phyloP scores from a whole-genome alignment of 1,284 basidiomycete species.

The Omphalotus olearius region DNA sequence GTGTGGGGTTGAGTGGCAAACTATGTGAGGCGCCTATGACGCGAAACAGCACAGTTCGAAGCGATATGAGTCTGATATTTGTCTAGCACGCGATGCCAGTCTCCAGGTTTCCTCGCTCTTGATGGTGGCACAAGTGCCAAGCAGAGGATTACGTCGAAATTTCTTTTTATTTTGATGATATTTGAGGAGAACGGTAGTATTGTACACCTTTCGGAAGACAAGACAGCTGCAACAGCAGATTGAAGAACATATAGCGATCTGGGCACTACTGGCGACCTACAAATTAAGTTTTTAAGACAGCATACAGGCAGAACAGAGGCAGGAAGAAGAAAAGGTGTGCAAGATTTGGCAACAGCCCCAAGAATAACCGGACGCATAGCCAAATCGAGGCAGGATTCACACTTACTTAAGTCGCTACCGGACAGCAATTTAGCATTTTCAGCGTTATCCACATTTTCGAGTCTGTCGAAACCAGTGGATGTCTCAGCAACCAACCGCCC shows the following conservation, averaged over 20 bases:
- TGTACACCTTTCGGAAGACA: neutral
- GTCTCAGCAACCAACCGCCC: constrained; percentile 78
- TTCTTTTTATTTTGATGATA: neutral
- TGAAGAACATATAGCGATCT: neutral
- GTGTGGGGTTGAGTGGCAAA: no score
- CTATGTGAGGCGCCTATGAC: no score
- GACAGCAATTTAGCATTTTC: no score
- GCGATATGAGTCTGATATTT: no score
- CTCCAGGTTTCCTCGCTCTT: no score
- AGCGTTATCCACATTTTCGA: constrained; percentile 5
- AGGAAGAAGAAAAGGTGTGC: no score
- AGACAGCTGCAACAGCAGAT: neutral
- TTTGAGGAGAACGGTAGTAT: neutral
- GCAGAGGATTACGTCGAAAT: no score
- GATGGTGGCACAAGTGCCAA: no score
- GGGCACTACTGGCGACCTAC: neutral
- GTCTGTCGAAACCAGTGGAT: constrained; percentile 58
- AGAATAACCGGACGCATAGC: neutral
- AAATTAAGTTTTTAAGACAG: no score
- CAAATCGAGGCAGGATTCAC: constrained; percentile 1
- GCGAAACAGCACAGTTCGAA: no score
- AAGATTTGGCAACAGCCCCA: neutral
- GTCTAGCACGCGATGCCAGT: no score
- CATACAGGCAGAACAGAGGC: neutral
- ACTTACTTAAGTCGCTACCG: neutral